A percentile compares a stretch with the other conserved stretches of the same genome.
phyloP scores from a whole-genome alignment of 2,329 filamentous ascomycete genomes.

The Pleurostoma richardsiae region DNA sequence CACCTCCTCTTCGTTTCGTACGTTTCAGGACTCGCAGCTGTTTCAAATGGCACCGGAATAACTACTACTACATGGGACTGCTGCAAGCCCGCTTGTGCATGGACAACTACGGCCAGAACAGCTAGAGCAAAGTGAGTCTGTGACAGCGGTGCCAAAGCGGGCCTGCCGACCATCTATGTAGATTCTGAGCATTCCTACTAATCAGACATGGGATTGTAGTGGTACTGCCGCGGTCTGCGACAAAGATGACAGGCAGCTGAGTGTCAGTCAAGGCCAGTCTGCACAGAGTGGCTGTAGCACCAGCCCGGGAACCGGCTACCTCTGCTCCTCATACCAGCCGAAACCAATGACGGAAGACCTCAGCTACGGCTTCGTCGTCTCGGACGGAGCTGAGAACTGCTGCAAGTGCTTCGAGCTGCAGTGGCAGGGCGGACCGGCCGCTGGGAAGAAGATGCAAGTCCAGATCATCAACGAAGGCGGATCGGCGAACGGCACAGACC shows the following conservation, averaged over 20 bases:
- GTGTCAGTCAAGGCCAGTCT: not conserved
- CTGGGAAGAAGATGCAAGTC: constrained; percentile 11
- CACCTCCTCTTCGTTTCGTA: too few relatives aligned
- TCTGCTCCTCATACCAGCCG: constrained; percentile 12
- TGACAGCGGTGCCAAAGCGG: too few relatives aligned
- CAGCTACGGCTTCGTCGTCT: constrained; percentile 12
- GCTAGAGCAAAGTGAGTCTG: constrained; percentile 43
- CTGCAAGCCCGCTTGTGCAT: constrained; percentile 64
- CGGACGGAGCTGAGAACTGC: constrained; percentile 11
- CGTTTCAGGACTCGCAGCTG: too few relatives aligned
- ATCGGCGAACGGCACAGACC: constrained; percentile 3
- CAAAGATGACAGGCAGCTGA: constrained; percentile 11
- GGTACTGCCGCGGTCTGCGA: constrained; percentile 11
- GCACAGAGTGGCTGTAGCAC: constrained; percentile 6
- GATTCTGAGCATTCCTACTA: not conserved
- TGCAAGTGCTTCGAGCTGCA: constrained; percentile 15
- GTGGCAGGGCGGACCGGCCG: constrained; percentile 11
- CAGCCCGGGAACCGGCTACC: constrained; percentile 9
- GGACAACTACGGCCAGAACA: constrained; percentile 52
- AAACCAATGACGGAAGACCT: constrained; percentile 9
- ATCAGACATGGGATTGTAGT: constrained; percentile 1
- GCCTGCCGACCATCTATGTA: not conserved
- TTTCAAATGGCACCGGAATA: not conserved
- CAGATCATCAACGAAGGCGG: constrained; percentile 15
- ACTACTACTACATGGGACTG: constrained; percentile 48